Conservation (phyloP, 176 grass and related monocot species). For the Poa pratensis region DNA sequence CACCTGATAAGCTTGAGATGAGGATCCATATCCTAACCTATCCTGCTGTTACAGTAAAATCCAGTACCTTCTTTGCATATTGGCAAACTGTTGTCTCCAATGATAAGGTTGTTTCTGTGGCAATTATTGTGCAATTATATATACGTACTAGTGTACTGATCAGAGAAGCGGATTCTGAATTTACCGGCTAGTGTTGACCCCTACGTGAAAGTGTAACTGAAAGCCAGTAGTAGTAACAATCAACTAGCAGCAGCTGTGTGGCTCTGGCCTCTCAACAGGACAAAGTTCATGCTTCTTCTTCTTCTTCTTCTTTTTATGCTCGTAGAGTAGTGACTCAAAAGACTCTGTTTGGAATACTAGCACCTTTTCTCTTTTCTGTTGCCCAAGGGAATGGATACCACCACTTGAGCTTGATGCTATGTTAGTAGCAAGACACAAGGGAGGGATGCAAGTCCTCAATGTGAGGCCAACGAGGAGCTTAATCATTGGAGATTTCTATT, state of each 20-base stretch:
- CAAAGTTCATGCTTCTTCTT: conserved; percentile 3
- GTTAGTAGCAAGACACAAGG: conserved; percentile 22
- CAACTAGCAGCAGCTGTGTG: conserved; percentile 38
- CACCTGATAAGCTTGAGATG: conserved; percentile 36
- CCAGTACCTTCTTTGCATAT: conserved; percentile 24
- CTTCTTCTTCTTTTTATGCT: not conserved
- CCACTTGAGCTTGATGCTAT: conserved; percentile 31
- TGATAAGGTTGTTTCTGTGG: conserved; percentile 37
- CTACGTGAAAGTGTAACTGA: conserved; percentile 49
- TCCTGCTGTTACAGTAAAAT: conserved; percentile 27
- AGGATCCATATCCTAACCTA: not conserved
- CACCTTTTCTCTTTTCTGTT: conserved; percentile 16
- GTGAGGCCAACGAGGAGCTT: conserved; percentile 51
- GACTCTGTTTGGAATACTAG: conserved; percentile 41
- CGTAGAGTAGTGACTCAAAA: conserved; percentile 56
- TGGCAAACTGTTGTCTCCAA: conserved; percentile 17
- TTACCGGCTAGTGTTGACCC: conserved; percentile 43
- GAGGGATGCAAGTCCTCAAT: conserved; percentile 37
- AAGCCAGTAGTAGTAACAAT: conserved; percentile 37
- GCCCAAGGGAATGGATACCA: conserved; percentile 20
- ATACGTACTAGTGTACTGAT: conserved; percentile 15
- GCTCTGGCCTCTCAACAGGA: conserved; percentile 10
- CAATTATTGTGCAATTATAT: conserved; percentile 31
- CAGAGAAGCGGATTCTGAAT: conserved; percentile 45
- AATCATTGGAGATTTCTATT: conserved; percentile 61